Evolutionary conservation across 1,284 basidiomycete genomes (phyloP).

Genomic region (Acaromyces ingoldii): DNA sequence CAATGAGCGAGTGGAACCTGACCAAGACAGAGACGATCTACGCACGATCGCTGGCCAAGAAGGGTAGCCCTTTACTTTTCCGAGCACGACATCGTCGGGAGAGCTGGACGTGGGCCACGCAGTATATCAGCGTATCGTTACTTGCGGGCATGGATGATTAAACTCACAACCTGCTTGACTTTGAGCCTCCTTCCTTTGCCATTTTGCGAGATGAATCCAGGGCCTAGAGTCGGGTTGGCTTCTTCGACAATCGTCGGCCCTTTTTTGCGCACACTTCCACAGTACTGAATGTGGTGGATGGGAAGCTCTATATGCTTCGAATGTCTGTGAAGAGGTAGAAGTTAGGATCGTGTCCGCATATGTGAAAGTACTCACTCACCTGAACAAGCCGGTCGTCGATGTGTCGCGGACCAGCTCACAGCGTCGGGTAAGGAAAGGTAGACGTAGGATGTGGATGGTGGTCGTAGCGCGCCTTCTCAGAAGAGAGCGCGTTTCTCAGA

Average conservation of each 20-base stretch:
- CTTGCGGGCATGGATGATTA: too few relatives aligned
- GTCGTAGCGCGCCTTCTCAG: too few relatives aligned
- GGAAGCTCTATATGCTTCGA: too few relatives aligned
- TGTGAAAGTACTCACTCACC: too few relatives aligned
- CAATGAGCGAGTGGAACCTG: neutral
- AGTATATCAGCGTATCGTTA: too few relatives aligned
- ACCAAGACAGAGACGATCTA: neutral
- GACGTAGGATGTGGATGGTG: too few relatives aligned
- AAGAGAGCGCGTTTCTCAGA: too few relatives aligned
- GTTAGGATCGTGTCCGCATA: too few relatives aligned
- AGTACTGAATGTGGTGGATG: neutral
- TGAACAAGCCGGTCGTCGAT: too few relatives aligned
- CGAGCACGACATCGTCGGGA: slow-evolving; percentile 6
- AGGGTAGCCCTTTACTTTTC: slow-evolving; percentile 9
- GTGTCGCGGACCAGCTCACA: too few relatives aligned
- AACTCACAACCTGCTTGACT: neutral
- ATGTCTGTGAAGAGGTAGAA: too few relatives aligned
- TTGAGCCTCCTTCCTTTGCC: neutral
- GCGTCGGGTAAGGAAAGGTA: too few relatives aligned
- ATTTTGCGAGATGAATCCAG: neutral
- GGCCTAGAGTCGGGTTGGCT: neutral
- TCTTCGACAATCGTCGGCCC: neutral
- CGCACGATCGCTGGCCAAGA: slow-evolving; percentile 5
- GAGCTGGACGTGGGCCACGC: neutral
- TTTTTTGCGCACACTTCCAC: neutral